Conservation (phyloP, 1,284 basidiomycete species). For the Marasmius oreades region DNA sequence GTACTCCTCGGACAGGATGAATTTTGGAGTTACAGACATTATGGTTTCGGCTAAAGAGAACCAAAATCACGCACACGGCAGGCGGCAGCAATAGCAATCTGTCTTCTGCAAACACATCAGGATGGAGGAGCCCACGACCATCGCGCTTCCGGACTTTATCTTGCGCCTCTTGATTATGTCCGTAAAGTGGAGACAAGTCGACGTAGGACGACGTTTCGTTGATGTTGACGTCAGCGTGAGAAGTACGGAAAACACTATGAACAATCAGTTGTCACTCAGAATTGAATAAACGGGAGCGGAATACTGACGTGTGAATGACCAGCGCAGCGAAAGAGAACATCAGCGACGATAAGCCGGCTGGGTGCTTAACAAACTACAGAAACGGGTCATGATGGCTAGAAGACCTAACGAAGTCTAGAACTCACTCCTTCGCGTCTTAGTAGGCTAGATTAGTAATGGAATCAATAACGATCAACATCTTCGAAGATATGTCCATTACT, state of each 20-base stretch:
- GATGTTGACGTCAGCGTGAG: conserved; percentile 59
- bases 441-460: conserved; percentile 27
- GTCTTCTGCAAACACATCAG: conserved; percentile 76
- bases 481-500: conserved; percentile 20
- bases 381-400: conserved; percentile 5
- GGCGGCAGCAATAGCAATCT: conserved; percentile 81
- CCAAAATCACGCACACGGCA: conserved; percentile 64
- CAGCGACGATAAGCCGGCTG: conserved; percentile 71
- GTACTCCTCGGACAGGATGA: conserved; percentile 4
- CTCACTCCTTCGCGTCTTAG: conserved; percentile 55
- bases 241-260: conserved; percentile 68
- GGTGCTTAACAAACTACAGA: conserved; percentile 67
- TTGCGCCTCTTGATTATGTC: conserved; percentile 60
- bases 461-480: not conserved
- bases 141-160: conserved; percentile 58
- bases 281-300: not conserved
- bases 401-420: not conserved
- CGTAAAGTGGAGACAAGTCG: conserved; percentile 80
- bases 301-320: conserved; percentile 67
- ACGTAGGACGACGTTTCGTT: conserved; percentile 89
- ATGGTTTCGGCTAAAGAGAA: conserved; percentile 83
- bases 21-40: conserved; percentile 46
- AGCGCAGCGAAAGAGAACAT: conserved; percentile 83
- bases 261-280: not conserved
- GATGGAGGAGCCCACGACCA: conserved; percentile 63